These are phyloP conservation scores for Tulasnella sp. DNA, from an alignment of 768 basidiomycete genomes.

Conservation along the genomic window DNA sequence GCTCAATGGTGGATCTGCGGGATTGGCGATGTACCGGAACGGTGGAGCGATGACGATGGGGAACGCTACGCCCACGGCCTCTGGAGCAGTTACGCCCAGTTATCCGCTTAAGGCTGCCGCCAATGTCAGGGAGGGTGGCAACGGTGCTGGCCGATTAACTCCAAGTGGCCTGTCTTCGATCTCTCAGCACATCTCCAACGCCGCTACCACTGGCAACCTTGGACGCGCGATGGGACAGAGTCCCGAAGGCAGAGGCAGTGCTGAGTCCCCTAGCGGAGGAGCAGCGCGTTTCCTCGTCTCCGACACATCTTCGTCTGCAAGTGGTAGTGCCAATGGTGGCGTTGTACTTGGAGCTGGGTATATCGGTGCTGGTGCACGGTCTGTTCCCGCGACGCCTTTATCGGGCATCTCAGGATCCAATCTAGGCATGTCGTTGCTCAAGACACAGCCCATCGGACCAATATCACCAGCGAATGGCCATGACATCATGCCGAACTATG, in stretches of 20 bases:
- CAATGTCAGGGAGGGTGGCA: not conserved
- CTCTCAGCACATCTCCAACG: too few relatives aligned
- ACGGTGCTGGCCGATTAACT: not conserved
- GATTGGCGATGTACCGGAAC: not conserved
- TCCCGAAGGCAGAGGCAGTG: not conserved
- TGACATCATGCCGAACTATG: not conserved
- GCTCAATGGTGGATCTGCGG: not conserved
- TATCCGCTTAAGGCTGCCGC: not conserved
- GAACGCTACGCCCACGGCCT: slow-evolving; percentile 5
- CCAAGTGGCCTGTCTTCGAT: not conserved
- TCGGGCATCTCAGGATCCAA: not conserved
- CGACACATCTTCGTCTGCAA: not conserved
- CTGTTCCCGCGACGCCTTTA: slow-evolving; percentile 8
- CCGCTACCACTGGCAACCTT: too few relatives aligned
- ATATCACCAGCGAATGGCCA: not conserved
- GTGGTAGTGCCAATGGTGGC: not conserved
- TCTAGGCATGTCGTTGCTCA: not conserved
- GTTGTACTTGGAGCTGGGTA: not conserved
- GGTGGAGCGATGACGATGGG: slow-evolving; percentile 12
- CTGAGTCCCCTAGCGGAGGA: not conserved
- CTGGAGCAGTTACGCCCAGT: not conserved
- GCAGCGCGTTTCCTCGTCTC: not conserved
- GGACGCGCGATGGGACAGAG: too few relatives aligned
- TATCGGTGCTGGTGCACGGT: slow-evolving; percentile 4
- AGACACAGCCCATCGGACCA: not conserved